A percentile compares a stretch with the other conserved stretches of the same genome.
phyloP scores from a whole-genome alignment of 2,329 filamentous ascomycete genomes.

The Trichoderma sp. region DNA sequence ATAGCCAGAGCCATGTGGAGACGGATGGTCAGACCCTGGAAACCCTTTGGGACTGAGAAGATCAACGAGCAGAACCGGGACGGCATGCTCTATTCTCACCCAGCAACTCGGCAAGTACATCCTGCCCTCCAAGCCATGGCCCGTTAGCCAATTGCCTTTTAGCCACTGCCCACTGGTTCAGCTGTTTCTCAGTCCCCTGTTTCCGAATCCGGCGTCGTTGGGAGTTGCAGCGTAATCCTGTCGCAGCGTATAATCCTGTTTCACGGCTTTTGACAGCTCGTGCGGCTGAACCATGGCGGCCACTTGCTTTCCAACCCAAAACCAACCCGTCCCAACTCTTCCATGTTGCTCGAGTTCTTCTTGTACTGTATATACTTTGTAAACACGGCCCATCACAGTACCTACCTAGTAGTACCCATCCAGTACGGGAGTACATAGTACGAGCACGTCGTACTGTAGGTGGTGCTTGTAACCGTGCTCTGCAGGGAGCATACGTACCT shows the following conservation, averaged over 20 bases:
- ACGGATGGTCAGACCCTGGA: neutral
- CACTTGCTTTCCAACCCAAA: neutral
- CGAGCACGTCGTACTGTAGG: too few species aligned
- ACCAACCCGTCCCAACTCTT: neutral
- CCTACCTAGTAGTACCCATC: too few species aligned
- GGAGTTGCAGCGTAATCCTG: neutral
- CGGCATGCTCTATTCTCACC: neutral
- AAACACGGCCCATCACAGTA: too few species aligned
- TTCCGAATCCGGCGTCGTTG: neutral
- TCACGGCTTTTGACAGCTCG: neutral
- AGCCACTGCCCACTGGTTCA: neutral
- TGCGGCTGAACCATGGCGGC: neutral
- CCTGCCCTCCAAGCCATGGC: neutral
- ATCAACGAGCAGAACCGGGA: neutral
- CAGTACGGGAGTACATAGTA: too few species aligned
- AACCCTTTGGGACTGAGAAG: neutral
- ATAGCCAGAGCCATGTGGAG: slow-evolving; percentile 3
- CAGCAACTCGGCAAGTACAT: neutral
- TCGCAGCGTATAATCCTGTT: too few species aligned
- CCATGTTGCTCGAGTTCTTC: neutral
- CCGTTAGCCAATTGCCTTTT: neutral
- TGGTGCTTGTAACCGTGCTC: too few species aligned
- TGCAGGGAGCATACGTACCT: too few species aligned
- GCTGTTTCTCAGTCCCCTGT: neutral
- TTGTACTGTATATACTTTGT: too few species aligned